These are phyloP conservation scores for Mycena sanguinolenta DNA, from an alignment of 768 basidiomycete species.

Conservation along the genomic window DNA sequence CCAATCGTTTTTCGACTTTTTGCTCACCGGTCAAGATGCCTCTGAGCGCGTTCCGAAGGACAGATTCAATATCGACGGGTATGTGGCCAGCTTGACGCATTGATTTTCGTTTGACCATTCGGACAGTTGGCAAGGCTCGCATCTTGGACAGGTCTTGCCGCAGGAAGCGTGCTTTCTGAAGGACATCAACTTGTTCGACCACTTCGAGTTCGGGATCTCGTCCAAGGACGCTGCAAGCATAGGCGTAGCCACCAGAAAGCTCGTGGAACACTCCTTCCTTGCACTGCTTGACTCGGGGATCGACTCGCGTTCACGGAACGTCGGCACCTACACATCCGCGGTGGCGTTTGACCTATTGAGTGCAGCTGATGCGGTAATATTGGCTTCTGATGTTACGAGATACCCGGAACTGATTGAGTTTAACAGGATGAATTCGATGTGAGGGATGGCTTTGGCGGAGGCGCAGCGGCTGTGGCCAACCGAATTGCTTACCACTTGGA, in stretches of 20 bases:
- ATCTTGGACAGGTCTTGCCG: constrained; percentile 44
- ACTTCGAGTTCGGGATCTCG: constrained; percentile 56
- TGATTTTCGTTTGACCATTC: neutral
- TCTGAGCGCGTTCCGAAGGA: constrained; percentile 47
- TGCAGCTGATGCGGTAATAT: constrained; percentile 45
- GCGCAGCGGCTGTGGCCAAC: constrained; percentile 55
- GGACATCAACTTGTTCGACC: constrained; percentile 51
- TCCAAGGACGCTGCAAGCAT: constrained; percentile 52
- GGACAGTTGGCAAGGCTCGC: constrained; percentile 41
- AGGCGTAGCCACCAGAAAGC: constrained; percentile 50
- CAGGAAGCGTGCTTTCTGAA: constrained; percentile 55
- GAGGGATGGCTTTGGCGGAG: constrained; percentile 4
- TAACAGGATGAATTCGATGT: constrained; percentile 52
- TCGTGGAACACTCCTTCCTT: constrained; percentile 54
- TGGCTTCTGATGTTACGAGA: neutral
- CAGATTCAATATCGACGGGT: constrained; percentile 52
- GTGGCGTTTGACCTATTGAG: constrained; percentile 32
- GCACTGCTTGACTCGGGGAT: constrained; percentile 63
- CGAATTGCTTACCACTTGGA: constrained; percentile 57
- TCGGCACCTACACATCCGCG: constrained; percentile 58
- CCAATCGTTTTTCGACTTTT: constrained; percentile 52
- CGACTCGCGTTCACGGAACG: constrained; percentile 56
- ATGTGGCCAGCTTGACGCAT: constrained; percentile 14
- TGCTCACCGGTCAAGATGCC: constrained; percentile 48
- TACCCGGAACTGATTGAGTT: neutral